Evolutionary conservation across 2,329 filamentous ascomycete species (phyloP).

Genomic region (Penicillium nordicum): DNA sequence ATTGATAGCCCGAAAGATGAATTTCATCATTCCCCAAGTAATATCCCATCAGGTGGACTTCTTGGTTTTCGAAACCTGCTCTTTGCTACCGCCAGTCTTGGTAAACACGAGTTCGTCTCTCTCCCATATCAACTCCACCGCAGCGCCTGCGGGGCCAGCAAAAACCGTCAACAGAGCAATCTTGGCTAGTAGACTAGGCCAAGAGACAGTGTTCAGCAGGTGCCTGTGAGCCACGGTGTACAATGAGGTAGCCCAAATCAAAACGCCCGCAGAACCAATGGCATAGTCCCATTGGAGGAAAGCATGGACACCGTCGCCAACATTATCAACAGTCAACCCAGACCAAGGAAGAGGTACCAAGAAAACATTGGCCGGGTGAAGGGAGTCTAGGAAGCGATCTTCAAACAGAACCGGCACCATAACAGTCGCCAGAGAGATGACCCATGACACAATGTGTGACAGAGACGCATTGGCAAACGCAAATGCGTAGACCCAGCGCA

Average conservation of each 20-base stretch:
- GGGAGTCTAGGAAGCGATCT: constrained; percentile 29
- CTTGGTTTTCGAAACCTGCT: constrained; percentile 28
- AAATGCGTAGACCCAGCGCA: constrained; percentile 43
- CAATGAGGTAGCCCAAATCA: constrained; percentile 47
- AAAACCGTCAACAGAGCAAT: constrained; percentile 34
- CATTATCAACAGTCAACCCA: constrained; percentile 26
- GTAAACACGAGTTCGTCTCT: constrained; percentile 46
- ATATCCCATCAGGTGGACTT: constrained; percentile 19
- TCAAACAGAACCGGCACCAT: constrained; percentile 36
- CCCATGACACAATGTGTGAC: constrained; percentile 42
- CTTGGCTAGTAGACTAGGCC: constrained; percentile 33
- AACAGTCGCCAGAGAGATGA: constrained; percentile 41
- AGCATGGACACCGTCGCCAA: constrained; percentile 43
- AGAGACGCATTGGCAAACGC: constrained; percentile 40
- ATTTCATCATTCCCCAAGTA: background rate
- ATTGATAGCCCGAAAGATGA: background rate
- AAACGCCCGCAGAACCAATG: constrained; percentile 41
- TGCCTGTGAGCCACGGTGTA: constrained; percentile 31
- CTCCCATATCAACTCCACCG: constrained; percentile 49
- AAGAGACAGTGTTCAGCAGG: constrained; percentile 25
- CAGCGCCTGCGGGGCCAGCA: constrained; percentile 45
- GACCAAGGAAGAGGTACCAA: constrained; percentile 34
- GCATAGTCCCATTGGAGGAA: constrained; percentile 52
- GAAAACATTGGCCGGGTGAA: constrained; percentile 43
- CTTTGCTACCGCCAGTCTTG: constrained; percentile 34